Evolutionary conservation across 208 protist species (phyloP).

Genomic region (Baffinella frigidus): DNA sequence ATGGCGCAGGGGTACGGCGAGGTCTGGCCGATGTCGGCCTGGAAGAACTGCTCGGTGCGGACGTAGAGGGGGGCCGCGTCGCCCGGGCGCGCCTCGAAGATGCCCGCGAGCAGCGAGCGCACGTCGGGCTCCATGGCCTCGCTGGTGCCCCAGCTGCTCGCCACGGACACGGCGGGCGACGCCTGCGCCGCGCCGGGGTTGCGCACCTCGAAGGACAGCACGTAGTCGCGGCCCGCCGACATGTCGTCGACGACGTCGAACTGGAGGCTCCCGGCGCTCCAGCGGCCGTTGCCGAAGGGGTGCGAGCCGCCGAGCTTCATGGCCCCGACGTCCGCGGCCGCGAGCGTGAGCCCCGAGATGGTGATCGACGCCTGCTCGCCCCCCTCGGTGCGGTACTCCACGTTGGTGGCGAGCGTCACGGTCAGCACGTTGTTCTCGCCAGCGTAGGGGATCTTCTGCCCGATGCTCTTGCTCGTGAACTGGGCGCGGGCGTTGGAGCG

Average conservation of each 20-base stretch:
- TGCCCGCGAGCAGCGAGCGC: neutral
- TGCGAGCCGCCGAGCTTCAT: neutral
- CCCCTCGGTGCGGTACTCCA: neutral
- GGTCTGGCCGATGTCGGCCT: neutral
- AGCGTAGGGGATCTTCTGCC: neutral
- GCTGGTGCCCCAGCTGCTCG: neutral
- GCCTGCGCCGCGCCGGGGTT: neutral
- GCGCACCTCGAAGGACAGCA: constrained; percentile 15
- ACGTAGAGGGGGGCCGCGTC: constrained; percentile 27
- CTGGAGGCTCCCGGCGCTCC: neutral
- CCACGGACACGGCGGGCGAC: neutral
- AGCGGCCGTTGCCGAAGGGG: neutral
- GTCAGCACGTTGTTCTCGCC: neutral
- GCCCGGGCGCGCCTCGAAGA: neutral
- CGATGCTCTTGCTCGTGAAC: neutral
- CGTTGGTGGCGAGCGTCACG: constrained; percentile 34
- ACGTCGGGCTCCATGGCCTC: constrained; percentile 7
- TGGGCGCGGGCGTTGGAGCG: neutral
- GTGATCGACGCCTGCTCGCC: neutral
- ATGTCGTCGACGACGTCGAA: neutral
- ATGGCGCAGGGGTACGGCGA: neutral
- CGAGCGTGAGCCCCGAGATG: neutral
- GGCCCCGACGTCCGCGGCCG: neutral
- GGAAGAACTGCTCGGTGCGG: neutral
- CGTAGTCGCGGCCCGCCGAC: neutral